These are phyloP conservation scores for Penicillium pulvis DNA, from an alignment of 495 filamentous ascomycete genomes.

Conservation along the genomic window DNA sequence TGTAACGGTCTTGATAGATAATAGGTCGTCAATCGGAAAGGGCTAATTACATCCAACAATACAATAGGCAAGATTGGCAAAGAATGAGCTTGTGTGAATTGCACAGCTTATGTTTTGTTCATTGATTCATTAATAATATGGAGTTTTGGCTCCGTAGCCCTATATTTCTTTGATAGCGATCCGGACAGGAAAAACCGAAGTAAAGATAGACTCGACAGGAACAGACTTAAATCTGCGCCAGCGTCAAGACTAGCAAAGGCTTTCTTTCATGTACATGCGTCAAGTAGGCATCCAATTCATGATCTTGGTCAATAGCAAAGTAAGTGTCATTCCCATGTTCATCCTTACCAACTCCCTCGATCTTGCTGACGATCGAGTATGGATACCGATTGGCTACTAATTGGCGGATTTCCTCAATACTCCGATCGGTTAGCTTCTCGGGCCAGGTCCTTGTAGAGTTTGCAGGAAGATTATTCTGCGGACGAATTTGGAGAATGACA, in stretches of 20 bases:
- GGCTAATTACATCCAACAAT: neutral
- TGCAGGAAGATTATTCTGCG: slow-evolving; percentile 50
- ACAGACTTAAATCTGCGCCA: slow-evolving; percentile 26
- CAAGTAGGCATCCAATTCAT: slow-evolving; percentile 70
- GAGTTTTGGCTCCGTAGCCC: neutral
- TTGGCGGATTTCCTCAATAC: slow-evolving; percentile 57
- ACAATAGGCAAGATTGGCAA: neutral
- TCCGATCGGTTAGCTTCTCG: slow-evolving; percentile 54
- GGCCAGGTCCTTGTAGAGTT: slow-evolving; percentile 59
- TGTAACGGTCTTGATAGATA: too few relatives aligned
- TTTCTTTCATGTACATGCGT: slow-evolving; percentile 63
- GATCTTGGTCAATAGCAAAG: slow-evolving; percentile 65
- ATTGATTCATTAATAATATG: neutral
- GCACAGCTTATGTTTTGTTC: neutral
- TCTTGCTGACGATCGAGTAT: slow-evolving; percentile 53
- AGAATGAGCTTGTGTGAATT: neutral
- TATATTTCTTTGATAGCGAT: neutral
- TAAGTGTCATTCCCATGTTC: slow-evolving; percentile 56
- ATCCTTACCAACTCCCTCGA: slow-evolving; percentile 69
- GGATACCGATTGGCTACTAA: slow-evolving; percentile 59
- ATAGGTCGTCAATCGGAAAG: too few relatives aligned
- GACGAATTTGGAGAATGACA: slow-evolving; percentile 66
- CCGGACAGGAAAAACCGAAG: neutral
- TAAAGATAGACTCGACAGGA: neutral
- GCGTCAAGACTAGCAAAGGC: slow-evolving; percentile 62